Evolutionary conservation across 352 stramenopile species (phyloP), one percentile per base, ranked within the genome.

Genomic region (Phytophthora pistaciae): DNA sequence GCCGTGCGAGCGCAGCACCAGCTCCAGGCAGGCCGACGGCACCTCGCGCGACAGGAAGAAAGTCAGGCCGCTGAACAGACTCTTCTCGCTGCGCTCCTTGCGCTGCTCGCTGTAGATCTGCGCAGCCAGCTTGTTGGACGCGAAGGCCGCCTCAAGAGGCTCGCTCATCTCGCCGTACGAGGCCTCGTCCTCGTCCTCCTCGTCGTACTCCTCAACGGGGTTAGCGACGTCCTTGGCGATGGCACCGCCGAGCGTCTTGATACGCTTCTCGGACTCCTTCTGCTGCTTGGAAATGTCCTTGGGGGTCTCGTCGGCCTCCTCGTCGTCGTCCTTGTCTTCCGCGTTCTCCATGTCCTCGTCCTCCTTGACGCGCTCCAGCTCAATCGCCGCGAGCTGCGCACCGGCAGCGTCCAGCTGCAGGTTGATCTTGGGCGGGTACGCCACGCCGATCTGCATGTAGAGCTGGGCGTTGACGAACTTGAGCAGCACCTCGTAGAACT

Each of bases 391-490:
- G 11, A 96, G 75, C 68, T 94, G 88, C 8, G 69, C 88, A 44
- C 90, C 90, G 2, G 87, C 90, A 23, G 85, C 69, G 63, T 98
- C 91, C 36, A 96, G 69, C 52, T 93, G 78, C 46, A 94, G 71
- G 63, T 98, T 90, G 67, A 98, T 94, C 76, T 93, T 92, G 23
- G 98, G 93, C 21, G 98, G 98, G 82, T 99, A 99, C 33, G 84
- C 70, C 13, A 99, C 82, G 23, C 97, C 98, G 27, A 99, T 74
- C 40, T 97, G 91, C 68, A 90, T 92, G 83, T 99, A 99, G 6
- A 99, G 84, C 79, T 99, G 99, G 78, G 94, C 99, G 74, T 99
- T 87, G 33, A 99, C 97, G 82, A 99, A 99, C 79, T 98, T 97
- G 60, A 99, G 84, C 27, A 99, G 80, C 55, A 98, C 95, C 68